Evolutionary conservation across 2,329 filamentous ascomycete genomes (phyloP).

Genomic region (Metarhizium brunneum): DNA sequence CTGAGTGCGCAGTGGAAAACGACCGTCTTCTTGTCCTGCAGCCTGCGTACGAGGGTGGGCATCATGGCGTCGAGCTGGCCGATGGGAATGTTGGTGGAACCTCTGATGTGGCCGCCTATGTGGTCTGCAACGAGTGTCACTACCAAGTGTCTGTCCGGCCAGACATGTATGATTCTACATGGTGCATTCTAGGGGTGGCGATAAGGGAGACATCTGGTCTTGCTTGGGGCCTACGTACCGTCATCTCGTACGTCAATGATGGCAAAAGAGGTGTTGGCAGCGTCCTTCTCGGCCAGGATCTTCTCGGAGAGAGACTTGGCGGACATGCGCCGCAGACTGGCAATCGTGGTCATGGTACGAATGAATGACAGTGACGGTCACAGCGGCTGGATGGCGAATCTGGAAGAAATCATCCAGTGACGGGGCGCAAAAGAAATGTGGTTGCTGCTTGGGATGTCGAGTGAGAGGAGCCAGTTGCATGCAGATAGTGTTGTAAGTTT

Average conservation of each 20-base stretch:
- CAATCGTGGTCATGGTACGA: conserved; percentile 42
- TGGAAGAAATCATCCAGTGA: neutral
- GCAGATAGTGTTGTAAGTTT: neutral
- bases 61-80: conserved; percentile 63
- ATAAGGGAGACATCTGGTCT: neutral
- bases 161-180: no score
- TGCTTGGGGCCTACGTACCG: conserved; percentile 34
- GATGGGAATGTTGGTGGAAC: conserved; percentile 67
- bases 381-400: neutral
- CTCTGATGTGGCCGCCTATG: conserved; percentile 80
- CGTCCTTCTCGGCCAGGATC: conserved; percentile 42
- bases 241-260: conserved; percentile 86
- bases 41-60: conserved; percentile 70
- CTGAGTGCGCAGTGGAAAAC: conserved; percentile 92
- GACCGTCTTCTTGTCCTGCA: conserved; percentile 70
- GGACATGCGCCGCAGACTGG: conserved; percentile 56
- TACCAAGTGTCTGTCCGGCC: neutral
- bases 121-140: conserved; percentile 50
- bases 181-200: neutral
- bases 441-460: no score
- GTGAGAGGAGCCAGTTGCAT: no score
- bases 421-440: neutral
- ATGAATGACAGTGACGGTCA: neutral
- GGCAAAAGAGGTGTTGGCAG: conserved; percentile 44
- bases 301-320: conserved; percentile 58